phyloP scores from a whole-genome alignment of 2,329 filamentous ascomycete genomes.

The Colletotrichum theobromicola region DNA sequence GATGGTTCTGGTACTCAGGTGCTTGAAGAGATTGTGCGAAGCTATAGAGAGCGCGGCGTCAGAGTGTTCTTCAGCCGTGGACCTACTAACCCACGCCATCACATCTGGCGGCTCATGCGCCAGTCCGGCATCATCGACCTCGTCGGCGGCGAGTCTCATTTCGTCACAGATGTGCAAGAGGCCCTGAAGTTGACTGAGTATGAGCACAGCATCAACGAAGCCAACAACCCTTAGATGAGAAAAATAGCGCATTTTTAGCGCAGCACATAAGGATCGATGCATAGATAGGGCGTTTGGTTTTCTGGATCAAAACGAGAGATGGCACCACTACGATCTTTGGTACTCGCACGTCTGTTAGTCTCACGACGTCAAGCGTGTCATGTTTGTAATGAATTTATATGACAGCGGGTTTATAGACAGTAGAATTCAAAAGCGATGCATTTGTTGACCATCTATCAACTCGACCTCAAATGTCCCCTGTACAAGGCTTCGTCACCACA shows the following conservation, averaged over 20 bases:
- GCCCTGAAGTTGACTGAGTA: conserved; percentile 82
- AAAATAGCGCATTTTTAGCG: no score
- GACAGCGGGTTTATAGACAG: background rate
- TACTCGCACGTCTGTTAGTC: background rate
- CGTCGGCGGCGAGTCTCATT: conserved; percentile 78
- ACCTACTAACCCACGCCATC: conserved; percentile 49
- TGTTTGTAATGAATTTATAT: background rate
- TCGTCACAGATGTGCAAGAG: conserved; percentile 83
- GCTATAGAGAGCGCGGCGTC: conserved; percentile 79
- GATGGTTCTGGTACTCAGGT: conserved; percentile 95
- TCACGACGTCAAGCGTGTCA: background rate
- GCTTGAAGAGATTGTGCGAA: conserved; percentile 83
- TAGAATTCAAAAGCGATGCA: background rate
- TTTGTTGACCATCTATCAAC: background rate
- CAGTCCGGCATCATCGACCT: conserved; percentile 84
- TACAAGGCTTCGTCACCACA: background rate
- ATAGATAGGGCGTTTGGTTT: conserved; percentile 12
- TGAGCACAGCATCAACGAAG: conserved; percentile 54
- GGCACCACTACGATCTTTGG: background rate
- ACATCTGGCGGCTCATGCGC: conserved; percentile 76
- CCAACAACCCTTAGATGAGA: background rate
- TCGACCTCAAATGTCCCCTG: background rate
- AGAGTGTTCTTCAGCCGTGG: conserved; percentile 75
- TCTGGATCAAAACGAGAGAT: conserved; percentile 1
- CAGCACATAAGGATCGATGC: background rate